Evolutionary conservation across 257 asterid genomes (phyloP), one percentile per base, ranked within the genome.

Genomic region (Solanum chaucha): DNA sequence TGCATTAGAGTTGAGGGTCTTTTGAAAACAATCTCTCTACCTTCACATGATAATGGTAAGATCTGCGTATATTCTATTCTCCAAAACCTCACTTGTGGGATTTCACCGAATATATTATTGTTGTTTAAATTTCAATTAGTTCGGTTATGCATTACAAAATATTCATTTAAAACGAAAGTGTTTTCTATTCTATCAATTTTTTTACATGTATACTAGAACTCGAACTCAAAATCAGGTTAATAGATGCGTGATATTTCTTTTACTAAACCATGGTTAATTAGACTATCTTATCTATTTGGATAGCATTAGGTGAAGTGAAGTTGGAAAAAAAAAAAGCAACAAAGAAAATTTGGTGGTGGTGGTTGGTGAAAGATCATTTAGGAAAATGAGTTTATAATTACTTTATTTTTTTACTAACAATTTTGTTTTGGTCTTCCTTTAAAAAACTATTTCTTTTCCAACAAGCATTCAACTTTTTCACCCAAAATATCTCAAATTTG

Each of bases 71-170:
- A 46, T 15, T 46, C 0, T 46, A 46, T 46, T 46, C 7, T 46
- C 3, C 0, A 0, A 13, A 0, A 14, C 2, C 2, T 46, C 2
- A 46, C 58, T 4, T 13, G 6, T 46, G 3, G 1, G 0, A 46
- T 46, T 46, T 46, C 3, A 13, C 6, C 0, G 0, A 0, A 14
- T 46, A 46, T 4, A 36, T 13, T 13, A 5, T 13, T 46, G 3
- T 13, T 13, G 0, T 46, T 46, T 1, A 46, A 1, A 46, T 0
- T 13, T 13, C 3, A 46, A 46, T 13, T 13, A 46, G 0, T 46
- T 46, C 1, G 20, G 0, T 46, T 46, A 0, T 46, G 6, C 58
- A 4, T n/a, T n/a, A 4, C 58, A 13, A 0, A 15, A 15, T 15
- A 51, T 51, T 17, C 61, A 5, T 51, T 15, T 0, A 17, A 51